phyloP scores from a whole-genome alignment of 306 rosid species.

The Glycine tomentella region DNA sequence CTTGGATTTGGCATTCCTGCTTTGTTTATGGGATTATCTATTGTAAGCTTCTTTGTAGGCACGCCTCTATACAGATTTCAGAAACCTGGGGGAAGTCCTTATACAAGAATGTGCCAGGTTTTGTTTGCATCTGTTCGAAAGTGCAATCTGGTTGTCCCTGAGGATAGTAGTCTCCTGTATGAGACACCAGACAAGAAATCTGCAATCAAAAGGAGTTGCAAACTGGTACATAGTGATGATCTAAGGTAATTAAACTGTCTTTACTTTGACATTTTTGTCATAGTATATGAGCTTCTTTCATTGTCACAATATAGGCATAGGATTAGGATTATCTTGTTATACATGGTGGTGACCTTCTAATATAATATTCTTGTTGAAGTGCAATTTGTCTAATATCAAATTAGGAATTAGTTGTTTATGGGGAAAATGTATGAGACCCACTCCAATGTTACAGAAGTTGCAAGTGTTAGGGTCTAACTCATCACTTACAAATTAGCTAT shows the following conservation, averaged over 20 bases:
- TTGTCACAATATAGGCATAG: not conserved
- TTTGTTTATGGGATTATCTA: conserved; percentile 74
- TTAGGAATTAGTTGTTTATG: not conserved
- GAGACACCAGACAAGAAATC: conserved; percentile 68
- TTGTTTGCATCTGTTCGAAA: conserved; percentile 73
- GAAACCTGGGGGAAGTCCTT: conserved; percentile 83
- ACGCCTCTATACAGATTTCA: conserved; percentile 87
- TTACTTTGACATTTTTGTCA: not conserved
- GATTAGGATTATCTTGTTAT: no score
- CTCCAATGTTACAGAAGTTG: conserved; percentile 11
- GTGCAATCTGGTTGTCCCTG: conserved; percentile 66
- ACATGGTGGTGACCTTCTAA: no score
- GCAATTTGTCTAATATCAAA: no score
- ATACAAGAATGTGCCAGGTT: conserved; percentile 89
- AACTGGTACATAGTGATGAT: conserved; percentile 76
- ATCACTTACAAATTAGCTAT: no score
- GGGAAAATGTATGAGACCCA: conserved; percentile 9
- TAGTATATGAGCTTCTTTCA: not conserved
- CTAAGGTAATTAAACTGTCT: conserved; percentile 57
- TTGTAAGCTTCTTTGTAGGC: conserved; percentile 76
- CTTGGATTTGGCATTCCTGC: conserved; percentile 96
- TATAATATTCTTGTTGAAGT: no score
- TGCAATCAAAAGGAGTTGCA: conserved; percentile 76
- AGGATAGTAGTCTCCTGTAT: conserved; percentile 67
- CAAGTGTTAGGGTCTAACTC: conserved; percentile 5